Conservation (phyloP, 495 filamentous ascomycete genomes). For the Aspergillus asperescens region DNA sequence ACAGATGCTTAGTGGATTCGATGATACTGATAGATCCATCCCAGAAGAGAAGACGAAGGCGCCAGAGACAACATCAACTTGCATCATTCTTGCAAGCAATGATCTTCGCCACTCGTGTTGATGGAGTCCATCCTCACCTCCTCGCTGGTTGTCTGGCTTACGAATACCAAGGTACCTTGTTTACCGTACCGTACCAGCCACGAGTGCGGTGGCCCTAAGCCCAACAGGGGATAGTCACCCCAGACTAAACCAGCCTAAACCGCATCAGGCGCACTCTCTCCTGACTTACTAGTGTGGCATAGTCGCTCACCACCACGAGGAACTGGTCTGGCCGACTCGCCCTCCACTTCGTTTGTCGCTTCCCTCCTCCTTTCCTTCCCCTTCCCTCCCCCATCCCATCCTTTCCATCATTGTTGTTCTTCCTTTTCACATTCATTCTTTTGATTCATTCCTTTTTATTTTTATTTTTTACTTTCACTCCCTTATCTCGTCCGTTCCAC, state of each 20-base stretch:
- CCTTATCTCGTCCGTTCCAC: constrained; percentile 39
- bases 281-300: too few species aligned
- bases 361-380: constrained; percentile 14
- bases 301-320: background rate
- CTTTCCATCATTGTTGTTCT: constrained; percentile 27
- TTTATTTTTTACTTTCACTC: constrained; percentile 26
- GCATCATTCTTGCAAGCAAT: too few species aligned
- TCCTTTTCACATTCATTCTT: constrained; percentile 30
- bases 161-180: background rate
- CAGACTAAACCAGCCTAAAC: background rate
- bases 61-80: too few species aligned
- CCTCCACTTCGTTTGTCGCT: too few species aligned
- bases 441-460: constrained; percentile 29
- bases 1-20: too few species aligned
- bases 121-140: background rate
- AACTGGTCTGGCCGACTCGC: background rate
- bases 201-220: too few species aligned
- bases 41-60: too few species aligned
- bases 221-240: too few species aligned
- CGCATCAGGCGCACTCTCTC: background rate
- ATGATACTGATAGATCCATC: too few species aligned
- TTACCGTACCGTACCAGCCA: background rate
- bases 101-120: too few species aligned
- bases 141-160: constrained; percentile 1
- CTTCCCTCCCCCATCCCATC: constrained; percentile 24